Conservation (phyloP, 495 filamentous ascomycete genomes). For the Penicillium cosmopolitanum region DNA sequence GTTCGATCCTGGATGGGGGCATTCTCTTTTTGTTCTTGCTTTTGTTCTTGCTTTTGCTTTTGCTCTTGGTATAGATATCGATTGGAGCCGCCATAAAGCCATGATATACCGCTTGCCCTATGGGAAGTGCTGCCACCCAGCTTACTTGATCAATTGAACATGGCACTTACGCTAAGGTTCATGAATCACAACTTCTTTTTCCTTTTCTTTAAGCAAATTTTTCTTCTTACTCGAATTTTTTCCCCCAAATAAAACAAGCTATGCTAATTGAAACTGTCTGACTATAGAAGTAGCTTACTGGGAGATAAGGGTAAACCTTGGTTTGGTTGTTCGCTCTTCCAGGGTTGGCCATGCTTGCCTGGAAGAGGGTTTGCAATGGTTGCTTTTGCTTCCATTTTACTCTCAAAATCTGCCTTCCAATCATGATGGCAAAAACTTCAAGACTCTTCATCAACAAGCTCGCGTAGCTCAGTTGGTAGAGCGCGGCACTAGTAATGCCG, state of each 20-base stretch:
- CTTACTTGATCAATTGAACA: not conserved
- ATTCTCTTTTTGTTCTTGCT: conserved; percentile 11
- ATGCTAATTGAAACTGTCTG: no score
- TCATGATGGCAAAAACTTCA: not conserved
- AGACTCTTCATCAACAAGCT: not conserved
- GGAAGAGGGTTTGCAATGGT: no score
- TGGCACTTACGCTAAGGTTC: no score
- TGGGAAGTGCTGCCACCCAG: no score
- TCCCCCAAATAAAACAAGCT: no score
- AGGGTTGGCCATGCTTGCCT: no score
- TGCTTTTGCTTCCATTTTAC: no score
- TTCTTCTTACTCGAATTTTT: no score
- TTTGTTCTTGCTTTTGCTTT: not conserved
- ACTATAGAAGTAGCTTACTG: no score
- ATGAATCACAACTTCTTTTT: no score
- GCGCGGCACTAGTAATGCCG: conserved; percentile 9
- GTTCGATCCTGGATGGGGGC: conserved; percentile 32
- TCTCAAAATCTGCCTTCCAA: not conserved
- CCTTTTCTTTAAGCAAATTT: no score
- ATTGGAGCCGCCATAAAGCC: not conserved
- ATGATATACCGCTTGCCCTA: not conserved
- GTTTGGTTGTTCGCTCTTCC: not conserved
- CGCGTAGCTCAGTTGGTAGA: conserved; percentile 9
- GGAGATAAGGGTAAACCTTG: not conserved
- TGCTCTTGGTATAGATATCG: not conserved